Evolutionary conservation across 1,284 basidiomycete genomes (phyloP), one percentile per base, ranked within the genome.

Genomic region (Malassezia sympodialis): DNA sequence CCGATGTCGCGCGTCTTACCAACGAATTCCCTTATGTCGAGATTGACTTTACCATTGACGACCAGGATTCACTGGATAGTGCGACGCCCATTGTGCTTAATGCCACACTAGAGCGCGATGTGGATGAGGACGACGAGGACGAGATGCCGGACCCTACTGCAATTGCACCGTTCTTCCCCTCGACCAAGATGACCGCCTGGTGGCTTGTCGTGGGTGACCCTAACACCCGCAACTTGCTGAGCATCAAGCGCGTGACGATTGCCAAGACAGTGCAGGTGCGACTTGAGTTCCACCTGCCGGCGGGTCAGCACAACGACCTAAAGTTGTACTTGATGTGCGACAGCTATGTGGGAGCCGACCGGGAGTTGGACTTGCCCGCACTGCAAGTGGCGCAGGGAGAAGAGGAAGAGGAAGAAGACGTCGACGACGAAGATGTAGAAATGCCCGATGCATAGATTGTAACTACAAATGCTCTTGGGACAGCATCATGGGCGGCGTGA

Each of bases 241-340:
- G 88, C 48, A 96, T 99, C 81, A 96, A 96, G 78, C 86, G 86
- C 56, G 87, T 96, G 21, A 96, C 93, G 1, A 83, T 96, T 61
- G 84, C 82, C 67, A 63, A 60, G 26, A 49, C 42, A 4, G 80
- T 94, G 12, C 77, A 79, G 21, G 84, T 88, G 56, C 89, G 89
- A 72, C 82, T 98, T 34, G 90, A 96, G 75, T 88, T 96, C 68
- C 86, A 82, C 2, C 56, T 73, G 27, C 65, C 70, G 5, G 82
- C 90, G 76, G 93, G 93, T 32, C 79, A 79, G 39, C 88, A 93
- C 70, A 77, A 80, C 11, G 79, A 56, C n/a, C 51, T 96, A 59
- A 90, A 88, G 76, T 77, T 96, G 39, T 94, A 88, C 70, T 83
- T 94, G 57, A 90, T 98, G 64, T 93, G 88, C 67, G 93, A 96